Evolutionary conservation across 768 basidiomycete genomes (phyloP).

Genomic region (Trametes punicea): DNA sequence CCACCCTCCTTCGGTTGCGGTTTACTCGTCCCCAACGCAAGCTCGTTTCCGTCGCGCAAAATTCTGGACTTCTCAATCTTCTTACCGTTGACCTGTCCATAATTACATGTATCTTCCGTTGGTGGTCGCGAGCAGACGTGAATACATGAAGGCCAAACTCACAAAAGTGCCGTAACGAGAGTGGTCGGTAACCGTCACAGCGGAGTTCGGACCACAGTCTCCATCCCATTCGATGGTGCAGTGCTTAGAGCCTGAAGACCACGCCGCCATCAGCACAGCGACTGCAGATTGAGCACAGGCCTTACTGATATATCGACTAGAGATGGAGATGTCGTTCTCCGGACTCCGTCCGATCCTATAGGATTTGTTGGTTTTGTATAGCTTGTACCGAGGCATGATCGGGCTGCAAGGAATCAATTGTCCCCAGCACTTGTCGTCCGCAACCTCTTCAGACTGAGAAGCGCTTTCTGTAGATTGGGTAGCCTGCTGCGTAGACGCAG

Average conservation of each 20-base stretch:
- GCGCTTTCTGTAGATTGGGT: slow-evolving; percentile 39
- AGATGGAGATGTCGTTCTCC: slow-evolving; percentile 47
- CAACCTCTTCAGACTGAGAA: slow-evolving; percentile 3
- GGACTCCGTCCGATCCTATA: slow-evolving; percentile 51
- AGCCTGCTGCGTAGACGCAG: slow-evolving; percentile 24
- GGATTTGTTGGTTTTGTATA: slow-evolving; percentile 48
- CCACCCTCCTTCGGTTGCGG: slow-evolving; percentile 40
- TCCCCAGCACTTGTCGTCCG: slow-evolving; percentile 53
- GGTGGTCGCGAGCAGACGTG: not conserved
- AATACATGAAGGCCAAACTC: not conserved
- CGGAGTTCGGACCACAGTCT: slow-evolving; percentile 34
- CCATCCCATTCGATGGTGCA: slow-evolving; percentile 60
- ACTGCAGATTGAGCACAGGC: not conserved
- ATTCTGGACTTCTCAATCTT: slow-evolving; percentile 57
- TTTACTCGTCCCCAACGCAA: slow-evolving; percentile 65
- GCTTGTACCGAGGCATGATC: slow-evolving; percentile 49
- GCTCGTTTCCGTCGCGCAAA: slow-evolving; percentile 76
- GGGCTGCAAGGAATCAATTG: slow-evolving; percentile 60
- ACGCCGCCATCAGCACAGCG: not conserved
- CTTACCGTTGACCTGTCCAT: slow-evolving; percentile 58
- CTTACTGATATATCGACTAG: slow-evolving; percentile 66
- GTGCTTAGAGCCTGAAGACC: slow-evolving; percentile 46
- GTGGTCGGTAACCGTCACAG: slow-evolving; percentile 48
- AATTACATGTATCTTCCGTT: no score
- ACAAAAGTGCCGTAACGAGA: slow-evolving; percentile 47